These are phyloP conservation scores for Cladosporium cucumerinum DNA, from an alignment of 2,329 filamentous ascomycete genomes.

Conservation along the genomic window DNA sequence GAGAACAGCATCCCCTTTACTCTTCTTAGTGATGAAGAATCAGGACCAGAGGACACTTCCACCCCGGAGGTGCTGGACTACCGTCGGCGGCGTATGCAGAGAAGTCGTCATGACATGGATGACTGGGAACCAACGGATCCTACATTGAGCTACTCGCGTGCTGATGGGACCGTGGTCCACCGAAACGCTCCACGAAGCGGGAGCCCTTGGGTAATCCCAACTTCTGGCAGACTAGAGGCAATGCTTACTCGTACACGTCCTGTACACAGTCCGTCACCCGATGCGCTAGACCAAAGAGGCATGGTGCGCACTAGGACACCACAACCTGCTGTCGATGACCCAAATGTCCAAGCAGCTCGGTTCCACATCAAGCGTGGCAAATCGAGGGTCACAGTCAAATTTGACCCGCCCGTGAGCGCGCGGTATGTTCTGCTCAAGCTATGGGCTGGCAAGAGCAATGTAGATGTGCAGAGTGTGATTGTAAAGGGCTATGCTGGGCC, in stretches of 20 bases:
- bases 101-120: slow-evolving; percentile 26
- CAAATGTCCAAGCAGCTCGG: slow-evolving; percentile 56
- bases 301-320: not conserved
- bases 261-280: not conserved
- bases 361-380: slow-evolving; percentile 83
- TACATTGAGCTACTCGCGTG: slow-evolving; percentile 1
- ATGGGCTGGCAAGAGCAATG: slow-evolving; percentile 79
- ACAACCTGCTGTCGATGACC: slow-evolving; percentile 20
- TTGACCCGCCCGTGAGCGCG: slow-evolving; percentile 69
- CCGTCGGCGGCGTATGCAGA: slow-evolving; percentile 29
- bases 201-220: not conserved
- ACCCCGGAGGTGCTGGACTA: slow-evolving; percentile 34
- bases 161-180: not conserved
- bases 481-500: slow-evolving; percentile 82
- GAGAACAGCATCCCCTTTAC: slow-evolving; percentile 26
- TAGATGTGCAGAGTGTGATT: slow-evolving; percentile 84
- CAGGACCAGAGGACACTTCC: slow-evolving; percentile 32
- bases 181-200: not conserved
- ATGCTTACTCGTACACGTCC: slow-evolving; percentile 27
- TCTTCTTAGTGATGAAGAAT: slow-evolving; percentile 31
- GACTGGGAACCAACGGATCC: slow-evolving; percentile 20
- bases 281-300: not conserved
- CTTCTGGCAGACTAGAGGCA: slow-evolving; percentile 17
- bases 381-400: slow-evolving; percentile 81
- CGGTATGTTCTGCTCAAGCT: slow-evolving; percentile 83